These are phyloP conservation scores for Aspergillus ochraceoroseus DNA, from an alignment of 2,329 filamentous ascomycete species.

Conservation along the genomic window DNA sequence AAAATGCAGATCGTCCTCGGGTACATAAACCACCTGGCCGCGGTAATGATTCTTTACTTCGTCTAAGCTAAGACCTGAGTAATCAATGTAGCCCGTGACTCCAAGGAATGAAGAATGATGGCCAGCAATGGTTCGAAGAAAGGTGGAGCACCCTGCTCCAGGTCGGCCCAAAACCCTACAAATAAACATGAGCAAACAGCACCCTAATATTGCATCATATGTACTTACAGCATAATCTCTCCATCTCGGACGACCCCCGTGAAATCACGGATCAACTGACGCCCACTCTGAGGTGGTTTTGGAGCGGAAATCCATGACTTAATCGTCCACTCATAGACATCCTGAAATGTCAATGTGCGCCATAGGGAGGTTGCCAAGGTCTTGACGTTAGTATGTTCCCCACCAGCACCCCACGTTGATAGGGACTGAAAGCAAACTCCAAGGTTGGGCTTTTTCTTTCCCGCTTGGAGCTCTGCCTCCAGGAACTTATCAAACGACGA, in stretches of 20 bases:
- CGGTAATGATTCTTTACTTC: slow-evolving; percentile 61
- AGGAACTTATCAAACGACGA: slow-evolving; percentile 66
- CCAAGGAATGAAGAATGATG: slow-evolving; percentile 58
- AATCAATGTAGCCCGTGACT: slow-evolving; percentile 62
- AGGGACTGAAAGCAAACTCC: slow-evolving; percentile 69
- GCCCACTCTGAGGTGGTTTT: slow-evolving; percentile 44
- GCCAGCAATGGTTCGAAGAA: slow-evolving; percentile 66
- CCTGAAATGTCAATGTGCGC: slow-evolving; percentile 71
- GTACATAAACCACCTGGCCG: slow-evolving; percentile 67
- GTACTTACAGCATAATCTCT: slow-evolving; percentile 58
- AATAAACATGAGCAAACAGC: neutral
- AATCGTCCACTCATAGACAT: slow-evolving; percentile 54
- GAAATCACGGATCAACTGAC: slow-evolving; percentile 58
- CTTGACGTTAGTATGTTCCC: slow-evolving; percentile 58
- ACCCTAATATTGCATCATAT: too few species aligned
- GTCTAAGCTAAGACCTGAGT: slow-evolving; percentile 61
- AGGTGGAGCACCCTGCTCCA: slow-evolving; percentile 66
- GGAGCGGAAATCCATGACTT: slow-evolving; percentile 45
- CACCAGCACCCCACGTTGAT: slow-evolving; percentile 63
- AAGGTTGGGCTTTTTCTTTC: slow-evolving; percentile 62
- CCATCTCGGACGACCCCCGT: slow-evolving; percentile 60
- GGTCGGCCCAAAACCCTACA: slow-evolving; percentile 58
- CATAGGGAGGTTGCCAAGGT: slow-evolving; percentile 65
- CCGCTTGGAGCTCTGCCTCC: slow-evolving; percentile 61
- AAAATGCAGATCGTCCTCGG: slow-evolving; percentile 67